These are phyloP conservation scores for Geotrichum macrosporum DNA, from an alignment of 1,139 yeast species.

Conservation along the genomic window DNA sequence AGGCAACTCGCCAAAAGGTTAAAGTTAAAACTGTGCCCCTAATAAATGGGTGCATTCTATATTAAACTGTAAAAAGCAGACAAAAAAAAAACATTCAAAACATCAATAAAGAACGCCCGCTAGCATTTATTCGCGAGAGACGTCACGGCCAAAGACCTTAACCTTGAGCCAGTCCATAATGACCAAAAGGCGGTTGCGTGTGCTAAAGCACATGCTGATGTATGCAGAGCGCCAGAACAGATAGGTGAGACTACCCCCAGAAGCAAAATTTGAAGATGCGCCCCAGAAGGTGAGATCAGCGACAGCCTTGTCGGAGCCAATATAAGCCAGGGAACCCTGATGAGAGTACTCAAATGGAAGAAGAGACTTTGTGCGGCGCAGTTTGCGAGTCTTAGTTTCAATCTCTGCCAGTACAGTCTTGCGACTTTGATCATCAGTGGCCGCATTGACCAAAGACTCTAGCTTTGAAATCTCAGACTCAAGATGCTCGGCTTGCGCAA, in stretches of 20 bases:
- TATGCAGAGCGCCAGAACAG: slow-evolving; percentile 94
- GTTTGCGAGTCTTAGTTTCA: slow-evolving; percentile 40
- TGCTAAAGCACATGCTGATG: slow-evolving; percentile 85
- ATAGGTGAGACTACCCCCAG: slow-evolving; percentile 84
- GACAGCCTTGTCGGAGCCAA: slow-evolving; percentile 88
- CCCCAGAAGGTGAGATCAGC: slow-evolving; percentile 84
- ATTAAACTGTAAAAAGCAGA: no score
- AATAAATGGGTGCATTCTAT: no score
- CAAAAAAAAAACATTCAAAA: neutral
- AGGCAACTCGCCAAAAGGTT: no score
- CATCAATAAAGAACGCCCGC: no score
- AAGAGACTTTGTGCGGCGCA: slow-evolving; percentile 62
- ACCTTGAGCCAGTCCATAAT: slow-evolving; percentile 86
- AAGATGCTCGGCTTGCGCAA: slow-evolving; percentile 63
- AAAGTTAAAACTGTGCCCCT: no score
- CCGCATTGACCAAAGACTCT: slow-evolving; percentile 41
- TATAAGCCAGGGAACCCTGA: slow-evolving; percentile 61
- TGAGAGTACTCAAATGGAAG: slow-evolving; percentile 64
- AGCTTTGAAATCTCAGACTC: slow-evolving; percentile 43
- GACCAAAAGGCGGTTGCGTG: slow-evolving; percentile 81
- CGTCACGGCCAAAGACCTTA: slow-evolving; percentile 82
- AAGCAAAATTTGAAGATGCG: slow-evolving; percentile 66
- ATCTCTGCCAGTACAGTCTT: slow-evolving; percentile 37
- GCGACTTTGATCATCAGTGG: slow-evolving; percentile 34
- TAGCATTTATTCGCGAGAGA: slow-evolving; percentile 41